phyloP scores from a whole-genome alignment of 2,329 filamentous ascomycete species.

The Magnaporthales sp. region DNA sequence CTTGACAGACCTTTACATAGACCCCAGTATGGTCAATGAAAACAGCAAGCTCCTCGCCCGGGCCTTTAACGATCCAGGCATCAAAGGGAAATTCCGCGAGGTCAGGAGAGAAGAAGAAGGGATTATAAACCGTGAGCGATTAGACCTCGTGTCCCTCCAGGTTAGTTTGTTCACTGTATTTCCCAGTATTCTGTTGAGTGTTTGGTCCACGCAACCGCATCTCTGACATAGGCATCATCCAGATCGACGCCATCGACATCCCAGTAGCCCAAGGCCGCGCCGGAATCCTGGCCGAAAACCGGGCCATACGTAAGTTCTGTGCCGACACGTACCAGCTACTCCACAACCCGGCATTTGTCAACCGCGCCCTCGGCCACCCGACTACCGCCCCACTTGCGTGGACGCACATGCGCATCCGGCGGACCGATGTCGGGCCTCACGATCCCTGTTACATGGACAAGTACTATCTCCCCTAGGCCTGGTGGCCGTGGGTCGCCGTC shows the following conservation, averaged over 20 bases:
- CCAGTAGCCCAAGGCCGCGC: background rate
- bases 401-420: slow-evolving; percentile 4
- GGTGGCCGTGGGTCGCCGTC: background rate
- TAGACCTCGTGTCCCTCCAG: background rate
- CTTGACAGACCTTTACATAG: background rate
- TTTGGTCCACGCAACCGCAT: background rate
- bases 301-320: background rate
- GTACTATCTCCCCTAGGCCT: background rate
- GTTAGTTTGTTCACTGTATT: background rate
- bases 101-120: background rate
- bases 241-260: slow-evolving; percentile 1
- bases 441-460: background rate
- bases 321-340: background rate
- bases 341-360: slow-evolving; percentile 2
- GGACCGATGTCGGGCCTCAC: slow-evolving; percentile 1
- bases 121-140: background rate
- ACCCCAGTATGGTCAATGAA: background rate
- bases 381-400: background rate
- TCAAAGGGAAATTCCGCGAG: background rate
- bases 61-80: background rate
- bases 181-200: background rate
- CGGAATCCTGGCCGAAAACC: background rate
- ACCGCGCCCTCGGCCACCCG: background rate
- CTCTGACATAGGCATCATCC: background rate
- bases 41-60: slow-evolving; percentile 1